A percentile compares a stretch with the other conserved stretches of the same genome.
Evolutionary conservation across 2,329 filamentous ascomycete genomes (phyloP).

Genomic region (Aspergillus ibericus): DNA sequence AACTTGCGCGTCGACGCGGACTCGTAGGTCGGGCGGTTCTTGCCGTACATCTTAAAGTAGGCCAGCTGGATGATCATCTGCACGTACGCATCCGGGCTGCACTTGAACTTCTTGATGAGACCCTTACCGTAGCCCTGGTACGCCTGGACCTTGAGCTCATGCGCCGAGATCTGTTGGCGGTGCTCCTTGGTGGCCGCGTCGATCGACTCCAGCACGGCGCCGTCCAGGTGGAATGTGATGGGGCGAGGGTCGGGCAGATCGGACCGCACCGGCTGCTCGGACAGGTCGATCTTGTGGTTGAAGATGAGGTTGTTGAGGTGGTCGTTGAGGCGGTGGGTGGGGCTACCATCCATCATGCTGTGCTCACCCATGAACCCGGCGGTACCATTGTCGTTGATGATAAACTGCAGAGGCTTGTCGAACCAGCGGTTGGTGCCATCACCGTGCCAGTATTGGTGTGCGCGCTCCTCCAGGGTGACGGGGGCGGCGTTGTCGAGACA

Average conservation of each 20-base stretch:
- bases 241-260: conserved; percentile 77
- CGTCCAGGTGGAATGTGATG: conserved; percentile 75
- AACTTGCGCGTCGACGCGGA: conserved; percentile 92
- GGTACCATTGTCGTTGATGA: conserved; percentile 96
- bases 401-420: conserved; percentile 97
- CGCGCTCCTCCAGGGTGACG: conserved; percentile 91
- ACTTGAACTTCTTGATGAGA: conserved; percentile 99
- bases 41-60: conserved; percentile 98
- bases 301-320: conserved; percentile 90
- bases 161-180: conserved; percentile 73
- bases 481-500: conserved; percentile 91
- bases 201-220: conserved; percentile 74
- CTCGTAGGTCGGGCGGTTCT: conserved; percentile 96
- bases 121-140: conserved; percentile 98
- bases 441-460: conserved; percentile 96
- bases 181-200: conserved; percentile 78
- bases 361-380: conserved; percentile 98
- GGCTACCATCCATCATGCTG: conserved; percentile 99
- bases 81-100: conserved; percentile 94
- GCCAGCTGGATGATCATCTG: conserved; percentile 98
- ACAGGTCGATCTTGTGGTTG: conserved; percentile 90
- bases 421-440: conserved; percentile 95
- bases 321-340: conserved; percentile 94
- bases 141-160: conserved; percentile 89
- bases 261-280: conserved; percentile 73